These are phyloP conservation scores for Gossypium raimondii DNA, from an alignment of 345 rosid species.

Conservation along the genomic window DNA sequence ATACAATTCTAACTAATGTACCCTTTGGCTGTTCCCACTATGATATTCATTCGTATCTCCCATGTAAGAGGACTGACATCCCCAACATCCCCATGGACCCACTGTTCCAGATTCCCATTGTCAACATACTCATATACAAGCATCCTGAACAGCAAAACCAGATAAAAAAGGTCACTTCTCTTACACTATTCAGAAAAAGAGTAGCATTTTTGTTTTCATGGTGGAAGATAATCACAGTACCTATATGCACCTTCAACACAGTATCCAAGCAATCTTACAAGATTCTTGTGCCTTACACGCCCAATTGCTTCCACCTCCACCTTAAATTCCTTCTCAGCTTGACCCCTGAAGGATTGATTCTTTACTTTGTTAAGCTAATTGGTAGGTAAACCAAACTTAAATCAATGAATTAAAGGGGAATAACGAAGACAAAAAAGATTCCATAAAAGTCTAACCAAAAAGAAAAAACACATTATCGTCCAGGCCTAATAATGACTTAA, in stretches of 20 bases:
- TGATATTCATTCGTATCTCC: slow-evolving; percentile 85
- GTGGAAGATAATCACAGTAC: slow-evolving; percentile 28
- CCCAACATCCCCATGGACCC: slow-evolving; percentile 96
- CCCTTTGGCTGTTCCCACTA: slow-evolving; percentile 93
- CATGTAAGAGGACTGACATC: slow-evolving; percentile 81
- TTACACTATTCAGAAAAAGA: slow-evolving; percentile 4
- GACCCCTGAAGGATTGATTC: slow-evolving; percentile 57
- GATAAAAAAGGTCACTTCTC: neutral
- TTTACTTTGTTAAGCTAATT: slow-evolving; percentile 1
- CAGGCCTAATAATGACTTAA: neutral
- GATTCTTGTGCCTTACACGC: slow-evolving; percentile 92
- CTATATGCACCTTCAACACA: slow-evolving; percentile 98
- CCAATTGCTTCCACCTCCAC: slow-evolving; percentile 96
- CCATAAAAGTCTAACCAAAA: neutral
- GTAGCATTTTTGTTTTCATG: neutral
- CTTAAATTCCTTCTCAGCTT: slow-evolving; percentile 95
- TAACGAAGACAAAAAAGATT: slow-evolving; percentile 3
- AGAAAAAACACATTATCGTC: slow-evolving; percentile 6
- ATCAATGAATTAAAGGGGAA: neutral
- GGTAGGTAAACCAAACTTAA: neutral
- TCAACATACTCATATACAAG: slow-evolving; percentile 89
- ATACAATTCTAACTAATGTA: slow-evolving; percentile 20
- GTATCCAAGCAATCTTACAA: slow-evolving; percentile 82
- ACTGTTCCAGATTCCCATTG: slow-evolving; percentile 94
- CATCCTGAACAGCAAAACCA: slow-evolving; percentile 54